A percentile compares a stretch with the other conserved stretches of the same genome.
Evolutionary conservation across 345 rosid genomes (phyloP).

Genomic region (Lepidium africanum): DNA sequence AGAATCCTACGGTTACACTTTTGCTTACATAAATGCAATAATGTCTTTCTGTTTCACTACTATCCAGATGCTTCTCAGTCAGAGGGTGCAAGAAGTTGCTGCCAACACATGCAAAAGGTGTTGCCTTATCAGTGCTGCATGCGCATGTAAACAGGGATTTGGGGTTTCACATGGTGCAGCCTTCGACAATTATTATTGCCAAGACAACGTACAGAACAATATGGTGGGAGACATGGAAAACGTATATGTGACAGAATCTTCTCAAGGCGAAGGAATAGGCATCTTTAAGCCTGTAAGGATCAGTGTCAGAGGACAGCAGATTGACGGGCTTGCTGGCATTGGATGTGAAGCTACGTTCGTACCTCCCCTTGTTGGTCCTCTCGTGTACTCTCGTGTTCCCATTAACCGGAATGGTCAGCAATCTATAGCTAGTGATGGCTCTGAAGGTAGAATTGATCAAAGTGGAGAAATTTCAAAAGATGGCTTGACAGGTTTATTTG

Average conservation of each 20-base stretch:
- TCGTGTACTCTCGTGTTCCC: constrained; percentile 91
- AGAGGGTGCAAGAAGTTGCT: constrained; percentile 79
- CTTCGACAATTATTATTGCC: constrained; percentile 53
- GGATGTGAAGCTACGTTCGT: constrained; percentile 81
- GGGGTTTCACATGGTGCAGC: constrained; percentile 54
- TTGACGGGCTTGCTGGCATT: constrained; percentile 96
- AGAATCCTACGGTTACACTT: neutral
- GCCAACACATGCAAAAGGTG: constrained; percentile 85
- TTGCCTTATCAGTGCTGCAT: constrained; percentile 57
- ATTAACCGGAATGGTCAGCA: constrained; percentile 78
- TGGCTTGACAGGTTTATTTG: constrained; percentile 88
- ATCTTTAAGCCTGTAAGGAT: constrained; percentile 78
- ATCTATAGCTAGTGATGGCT: constrained; percentile 70
- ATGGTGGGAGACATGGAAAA: constrained; percentile 50
- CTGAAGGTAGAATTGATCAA: constrained; percentile 69
- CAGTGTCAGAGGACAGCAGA: constrained; percentile 71
- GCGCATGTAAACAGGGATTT: constrained; percentile 80
- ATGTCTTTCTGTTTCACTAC: constrained; percentile 16
- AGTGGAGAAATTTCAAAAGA: constrained; percentile 73
- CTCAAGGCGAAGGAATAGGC: constrained; percentile 72
- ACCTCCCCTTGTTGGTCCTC: constrained; percentile 76
- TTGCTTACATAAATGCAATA: constrained; percentile 5
- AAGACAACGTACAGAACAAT: constrained; percentile 62
- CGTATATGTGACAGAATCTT: constrained; percentile 57
- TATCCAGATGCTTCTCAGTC: constrained; percentile 86